Base-by-base conservation (phyloP, 441 rosid genomes). In the Brassica hybrid region DNA sequence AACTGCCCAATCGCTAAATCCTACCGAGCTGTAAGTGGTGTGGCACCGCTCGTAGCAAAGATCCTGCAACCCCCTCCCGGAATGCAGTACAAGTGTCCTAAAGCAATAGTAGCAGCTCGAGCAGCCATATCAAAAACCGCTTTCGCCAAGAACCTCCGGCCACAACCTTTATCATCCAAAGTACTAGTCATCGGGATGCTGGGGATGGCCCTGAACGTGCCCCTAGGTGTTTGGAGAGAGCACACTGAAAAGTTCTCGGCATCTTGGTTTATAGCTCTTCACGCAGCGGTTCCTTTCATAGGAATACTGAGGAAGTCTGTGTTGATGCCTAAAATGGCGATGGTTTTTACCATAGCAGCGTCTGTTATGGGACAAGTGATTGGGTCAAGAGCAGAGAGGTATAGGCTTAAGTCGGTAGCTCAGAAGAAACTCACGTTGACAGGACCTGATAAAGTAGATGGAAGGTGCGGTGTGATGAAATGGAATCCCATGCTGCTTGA, bases 1-100 rank as follows among this genome's bases (percentile, higher is more conserved):
- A 88, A 81, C 54, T 90, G 95, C 67, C 95, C 95, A 0, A 88
- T 90, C 9, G 95, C 95, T 2, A 90, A 88, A 71, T 90, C 95
- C 0, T 90, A 78, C 64, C 81, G 89, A 74, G 91, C 93, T 7
- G 93, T 90, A 14, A 82, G 89, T 2, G 75, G 83, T 17, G 88
- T 90, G 38, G 66, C 88, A 38, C 95, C 95, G 4, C 90, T 90
- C 18, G 86, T 87, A 62, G 91, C 93, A 16, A 90, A 87, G 83
- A 88, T 84, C 54, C 65, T 90, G 59, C 82, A 86, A 84, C 95
- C 85, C 0, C 95, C 93, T 67, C 83, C 86, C 2, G 95, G 95
- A 18, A 81, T 90, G 86, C 80, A 82, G 30, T 41, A 56, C 2
- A 83, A 38, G 76, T 88, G 95, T 76, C 95, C 95, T 45, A 88